Conservation (phyloP, 495 filamentous ascomycete species). For the Xylaria bambusicola region DNA sequence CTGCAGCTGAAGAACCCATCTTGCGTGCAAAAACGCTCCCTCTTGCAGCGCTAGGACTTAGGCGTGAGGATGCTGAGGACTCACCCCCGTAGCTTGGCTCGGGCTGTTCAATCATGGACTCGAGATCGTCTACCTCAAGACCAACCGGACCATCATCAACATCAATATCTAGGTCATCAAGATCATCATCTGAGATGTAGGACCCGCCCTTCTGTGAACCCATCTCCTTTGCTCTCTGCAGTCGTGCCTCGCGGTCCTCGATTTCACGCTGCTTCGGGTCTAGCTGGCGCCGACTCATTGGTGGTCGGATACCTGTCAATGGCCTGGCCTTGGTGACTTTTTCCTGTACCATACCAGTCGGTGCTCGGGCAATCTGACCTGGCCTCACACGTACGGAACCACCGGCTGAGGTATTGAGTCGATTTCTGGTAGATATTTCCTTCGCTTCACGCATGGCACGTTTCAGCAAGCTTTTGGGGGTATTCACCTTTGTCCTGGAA, state of each 20-base stretch:
- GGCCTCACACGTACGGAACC: slow-evolving; percentile 25
- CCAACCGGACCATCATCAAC: slow-evolving; percentile 11
- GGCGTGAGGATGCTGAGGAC: background rate
- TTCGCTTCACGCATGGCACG: slow-evolving; percentile 33
- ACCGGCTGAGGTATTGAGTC: slow-evolving; percentile 27
- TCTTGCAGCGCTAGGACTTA: background rate
- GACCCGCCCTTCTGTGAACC: slow-evolving; percentile 11
- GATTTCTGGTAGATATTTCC: slow-evolving; percentile 29
- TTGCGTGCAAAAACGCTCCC: slow-evolving; percentile 1
- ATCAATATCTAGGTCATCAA: slow-evolving; percentile 16
- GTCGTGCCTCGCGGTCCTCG: slow-evolving; percentile 23
- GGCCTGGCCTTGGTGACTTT: slow-evolving; percentile 33
- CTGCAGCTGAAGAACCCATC: background rate
- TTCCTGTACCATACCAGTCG: slow-evolving; percentile 39
- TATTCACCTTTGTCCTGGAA: slow-evolving; percentile 32
- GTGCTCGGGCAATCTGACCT: slow-evolving; percentile 39
- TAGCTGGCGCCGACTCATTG: background rate
- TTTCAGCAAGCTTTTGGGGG: slow-evolving; percentile 26
- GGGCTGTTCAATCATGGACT: slow-evolving; percentile 8
- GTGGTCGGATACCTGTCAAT: slow-evolving; percentile 17
- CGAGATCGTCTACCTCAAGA: slow-evolving; percentile 20
- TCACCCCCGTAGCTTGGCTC: background rate
- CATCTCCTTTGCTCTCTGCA: slow-evolving; percentile 23
- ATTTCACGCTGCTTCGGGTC: slow-evolving; percentile 12
- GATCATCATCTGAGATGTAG: slow-evolving; percentile 24